Percentiles rank a stretch among this genome's conserved stretches.
Conservation (phyloP, 768 basidiomycete genomes). For the Leccinum truebloodii region DNA sequence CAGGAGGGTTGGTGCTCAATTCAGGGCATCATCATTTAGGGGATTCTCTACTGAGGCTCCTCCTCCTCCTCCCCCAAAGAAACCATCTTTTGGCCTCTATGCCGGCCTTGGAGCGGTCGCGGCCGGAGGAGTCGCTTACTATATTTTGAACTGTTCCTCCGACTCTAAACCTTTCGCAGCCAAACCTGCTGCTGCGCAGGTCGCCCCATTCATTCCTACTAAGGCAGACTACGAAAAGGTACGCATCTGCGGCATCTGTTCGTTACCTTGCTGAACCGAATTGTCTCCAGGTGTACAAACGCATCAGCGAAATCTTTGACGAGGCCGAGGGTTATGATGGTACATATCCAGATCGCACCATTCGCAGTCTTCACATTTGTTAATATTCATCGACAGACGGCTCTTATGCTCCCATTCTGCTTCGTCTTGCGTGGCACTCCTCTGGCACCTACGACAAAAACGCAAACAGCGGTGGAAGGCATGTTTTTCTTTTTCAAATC, state of each 20-base stretch:
- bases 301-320: constrained; percentile 75
- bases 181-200: constrained; percentile 63
- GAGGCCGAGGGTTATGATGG: constrained; percentile 80
- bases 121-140: constrained; percentile 65
- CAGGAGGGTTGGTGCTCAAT: constrained; percentile 28
- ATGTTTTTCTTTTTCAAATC: constrained; percentile 12
- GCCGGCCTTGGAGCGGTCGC: constrained; percentile 61
- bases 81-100: constrained; percentile 57
- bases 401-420: constrained; percentile 82
- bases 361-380: not conserved
- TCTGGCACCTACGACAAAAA: constrained; percentile 91
- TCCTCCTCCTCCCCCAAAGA: constrained; percentile 41
- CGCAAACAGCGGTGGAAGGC: constrained; percentile 79
- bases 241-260: constrained; percentile 3
- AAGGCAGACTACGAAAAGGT: constrained; percentile 92
- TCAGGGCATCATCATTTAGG: constrained; percentile 50
- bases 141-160: constrained; percentile 47
- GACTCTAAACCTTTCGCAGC: constrained; percentile 52
- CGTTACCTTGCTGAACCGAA: not conserved
- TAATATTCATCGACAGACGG: constrained; percentile 55
- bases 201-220: constrained; percentile 69
- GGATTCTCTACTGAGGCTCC: constrained; percentile 58
- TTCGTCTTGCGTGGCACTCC: constrained; percentile 94
- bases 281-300: constrained; percentile 77
- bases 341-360: constrained; percentile 32